Conservation (phyloP, 2,329 filamentous ascomycete genomes). For the Trichoderma afroharzianum region DNA sequence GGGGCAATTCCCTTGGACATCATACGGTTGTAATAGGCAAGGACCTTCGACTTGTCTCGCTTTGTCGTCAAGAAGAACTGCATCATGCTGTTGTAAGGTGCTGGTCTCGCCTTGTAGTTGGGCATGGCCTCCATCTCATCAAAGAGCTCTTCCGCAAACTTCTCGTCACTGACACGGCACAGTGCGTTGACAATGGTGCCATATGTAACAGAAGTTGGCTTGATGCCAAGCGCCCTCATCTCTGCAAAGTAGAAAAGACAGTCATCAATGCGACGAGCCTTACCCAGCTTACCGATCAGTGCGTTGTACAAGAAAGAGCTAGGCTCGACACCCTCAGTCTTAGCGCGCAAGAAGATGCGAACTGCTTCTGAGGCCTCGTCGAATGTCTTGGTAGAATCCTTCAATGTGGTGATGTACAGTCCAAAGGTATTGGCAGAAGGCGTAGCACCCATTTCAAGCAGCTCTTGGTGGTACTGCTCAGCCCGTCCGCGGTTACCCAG, state of each 20-base stretch:
- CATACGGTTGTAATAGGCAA: constrained; percentile 96
- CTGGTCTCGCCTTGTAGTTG: constrained; percentile 96
- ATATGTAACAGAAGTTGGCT: constrained; percentile 95
- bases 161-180: constrained; percentile 95
- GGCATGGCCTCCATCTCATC: constrained; percentile 99
- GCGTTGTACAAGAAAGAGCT: constrained; percentile 98
- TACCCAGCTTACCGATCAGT: constrained; percentile 95
- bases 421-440: constrained; percentile 97
- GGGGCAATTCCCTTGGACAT: constrained; percentile 79
- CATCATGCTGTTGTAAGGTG: constrained; percentile 99
- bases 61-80: constrained; percentile 98
- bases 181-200: constrained; percentile 97
- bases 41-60: constrained; percentile 89
- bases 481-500: constrained; percentile 77
- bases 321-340: constrained; percentile 89
- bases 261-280: constrained; percentile 95
- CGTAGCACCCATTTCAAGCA: constrained; percentile 83
- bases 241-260: constrained; percentile 97
- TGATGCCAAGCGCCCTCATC: constrained; percentile 90
- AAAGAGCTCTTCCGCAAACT: constrained; percentile 95
- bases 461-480: constrained; percentile 83
- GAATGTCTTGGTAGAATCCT: constrained; percentile 95
- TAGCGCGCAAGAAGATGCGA: constrained; percentile 93
- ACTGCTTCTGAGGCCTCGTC: constrained; percentile 96
- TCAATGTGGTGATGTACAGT: constrained; percentile 97